phyloP scores from a whole-genome alignment of 1,139 yeast genomes.

The Keqinozyma sinolaborantium region DNA sequence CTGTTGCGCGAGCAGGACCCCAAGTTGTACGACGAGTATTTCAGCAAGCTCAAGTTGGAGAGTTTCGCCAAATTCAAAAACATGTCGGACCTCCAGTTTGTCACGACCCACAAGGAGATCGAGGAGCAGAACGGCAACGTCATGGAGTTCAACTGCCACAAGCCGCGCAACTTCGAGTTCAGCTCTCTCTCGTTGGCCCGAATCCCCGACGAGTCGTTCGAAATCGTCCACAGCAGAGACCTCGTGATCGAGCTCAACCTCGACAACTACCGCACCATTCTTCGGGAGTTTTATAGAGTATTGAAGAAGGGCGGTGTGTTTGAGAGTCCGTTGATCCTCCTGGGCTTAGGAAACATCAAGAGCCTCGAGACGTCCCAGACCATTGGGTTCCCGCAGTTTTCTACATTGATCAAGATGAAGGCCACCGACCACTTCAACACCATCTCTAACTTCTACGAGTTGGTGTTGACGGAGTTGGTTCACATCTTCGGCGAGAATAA shows the following conservation, averaged over 20 bases:
- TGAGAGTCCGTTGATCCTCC: slow-evolving; percentile 28
- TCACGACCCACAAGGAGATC: slow-evolving; percentile 21
- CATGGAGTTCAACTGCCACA: slow-evolving; percentile 20
- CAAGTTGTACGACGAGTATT: slow-evolving; percentile 20
- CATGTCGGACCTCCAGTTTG: slow-evolving; percentile 26
- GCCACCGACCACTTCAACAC: slow-evolving; percentile 17
- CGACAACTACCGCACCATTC: slow-evolving; percentile 20
- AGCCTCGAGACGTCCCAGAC: slow-evolving; percentile 7
- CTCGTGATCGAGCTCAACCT: slow-evolving; percentile 28
- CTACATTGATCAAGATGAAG: slow-evolving; percentile 13
- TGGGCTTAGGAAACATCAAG: slow-evolving; percentile 17
- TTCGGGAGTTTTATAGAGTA: slow-evolving; percentile 34
- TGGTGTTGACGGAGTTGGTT: slow-evolving; percentile 19
- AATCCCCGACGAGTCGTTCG: slow-evolving; percentile 28
- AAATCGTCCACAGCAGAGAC: slow-evolving; percentile 36
- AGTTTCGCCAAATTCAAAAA: slow-evolving; percentile 22
- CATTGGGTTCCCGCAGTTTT: slow-evolving; percentile 16
- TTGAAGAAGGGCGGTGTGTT: slow-evolving; percentile 34
- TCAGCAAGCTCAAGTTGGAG: slow-evolving; percentile 22
- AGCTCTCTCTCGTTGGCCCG: slow-evolving; percentile 26
- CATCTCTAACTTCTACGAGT: slow-evolving; percentile 24
- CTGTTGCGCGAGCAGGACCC: slow-evolving; percentile 24
- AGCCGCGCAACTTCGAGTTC: slow-evolving; percentile 38
- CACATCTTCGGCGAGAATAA: slow-evolving; percentile 31
- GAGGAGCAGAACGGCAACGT: slow-evolving; percentile 19